Evolutionary conservation across 2,329 filamentous ascomycete genomes (phyloP), one percentile per base, ranked within the genome.

Genomic region (Lasiodiplodia gonubiensis): DNA sequence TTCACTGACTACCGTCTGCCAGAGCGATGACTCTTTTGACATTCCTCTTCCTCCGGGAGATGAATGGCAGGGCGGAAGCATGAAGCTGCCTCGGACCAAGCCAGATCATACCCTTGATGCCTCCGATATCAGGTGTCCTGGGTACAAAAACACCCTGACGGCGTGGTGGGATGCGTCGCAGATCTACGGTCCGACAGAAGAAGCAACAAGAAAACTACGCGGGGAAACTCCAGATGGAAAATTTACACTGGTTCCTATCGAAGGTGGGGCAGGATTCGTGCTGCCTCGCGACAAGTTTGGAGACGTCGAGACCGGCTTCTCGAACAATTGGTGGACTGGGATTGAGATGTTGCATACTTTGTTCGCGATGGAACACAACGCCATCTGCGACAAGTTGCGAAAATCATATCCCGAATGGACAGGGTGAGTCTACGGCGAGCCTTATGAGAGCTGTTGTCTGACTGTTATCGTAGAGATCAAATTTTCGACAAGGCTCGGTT

Each of bases 91-190:
- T 52, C 72, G 74, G 12, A 81, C 80, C 1, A 70, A 77, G 67
- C 73, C 74, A 2, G 79, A 83, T 49, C 71, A 68, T 5, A 66
- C 72, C 0, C 74, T 81, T 2, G 75, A 80, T 51, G 66, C 74
- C 1, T 76, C 75, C 1, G 81, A 84, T 67, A 52, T 71, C 27
- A 71, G 73, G 30, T 78, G 74, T 33, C 81, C 81, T 1, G 80
- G 74, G 4, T 84, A 83, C 72, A 76, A 74, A 51, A 83, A 84
- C 66, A 68, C 70, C 21, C 80, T 80, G 68, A 83, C 80, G 2
- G 73, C 76, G 10, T 84, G 81, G 82, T 84, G 82, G 81, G 81
- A 84, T 55, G 80, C 78, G 16, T 81, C 78, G 1, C 81, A 83
- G 70, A 82, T 83, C 59, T 83, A 84, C 68, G 81, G 82, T 33